Base-by-base conservation (phyloP, 352 stramenopile species). In the Pythium chondricola region DNA sequence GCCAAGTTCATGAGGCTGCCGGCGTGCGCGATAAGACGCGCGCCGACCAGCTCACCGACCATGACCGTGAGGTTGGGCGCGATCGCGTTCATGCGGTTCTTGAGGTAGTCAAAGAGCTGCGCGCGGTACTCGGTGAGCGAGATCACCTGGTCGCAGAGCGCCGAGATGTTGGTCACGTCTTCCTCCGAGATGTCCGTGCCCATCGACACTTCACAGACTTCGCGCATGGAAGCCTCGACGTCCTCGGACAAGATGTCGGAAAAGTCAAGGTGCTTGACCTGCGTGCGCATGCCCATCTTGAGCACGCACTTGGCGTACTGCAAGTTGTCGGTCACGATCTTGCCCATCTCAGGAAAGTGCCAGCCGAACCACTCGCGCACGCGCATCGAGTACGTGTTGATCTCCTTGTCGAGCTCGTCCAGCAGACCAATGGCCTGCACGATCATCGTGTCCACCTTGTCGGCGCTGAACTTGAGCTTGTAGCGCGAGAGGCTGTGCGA, bases 381-480 rank as follows among this genome's bases (percentile, higher is more conserved):
- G 56, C 97, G 81, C 97, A 99, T 99, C 38, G 97, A 97, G 81
- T 99, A 99, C 52, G 96, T 99, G 81, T 99, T 99, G 74, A 99
- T 99, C 76, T 99, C 97, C 85, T 99, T 99, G 85, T 99, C 97
- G 14, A 99, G 82, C 69, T 99, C 96, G 77, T 99, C 97, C 13
- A 99, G 75, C 39, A 99, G 75, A 11, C 95, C 95, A 44, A 99
- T 98, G 13, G 97, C 96, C 83, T 99, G 97, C 48, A 99, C 95
- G 44, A 99, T 98, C 97, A 99, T 99, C 27, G 96, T 99, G 83
- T 99, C 97, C 10, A 99, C 85, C 82, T 99, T 99, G 69, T 99
- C 97, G 10, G 97, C 93, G 53, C 84, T 98, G 58, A 99, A 99
- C 84, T 99, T 99, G 63, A 99, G 88, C 83, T 99, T 99, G 80